phyloP scores from a whole-genome alignment of 371 early-diverging fungal genomes.

The Chytridium lagenaria region DNA sequence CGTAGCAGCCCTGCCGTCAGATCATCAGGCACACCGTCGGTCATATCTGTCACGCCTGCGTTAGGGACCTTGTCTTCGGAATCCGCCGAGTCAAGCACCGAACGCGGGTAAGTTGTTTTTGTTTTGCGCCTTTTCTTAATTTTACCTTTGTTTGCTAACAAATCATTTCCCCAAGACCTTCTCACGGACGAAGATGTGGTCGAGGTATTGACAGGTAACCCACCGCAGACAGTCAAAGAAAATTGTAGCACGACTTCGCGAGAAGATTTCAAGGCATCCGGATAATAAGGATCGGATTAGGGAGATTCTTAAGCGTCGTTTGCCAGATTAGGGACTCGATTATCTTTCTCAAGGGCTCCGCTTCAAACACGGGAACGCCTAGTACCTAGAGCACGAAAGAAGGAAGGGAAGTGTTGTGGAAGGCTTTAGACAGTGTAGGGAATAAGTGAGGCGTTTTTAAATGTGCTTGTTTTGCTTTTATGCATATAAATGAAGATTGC shows the following conservation, averaged over 20 bases:
- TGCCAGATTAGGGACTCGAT: background rate
- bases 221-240: slow-evolving; percentile 18
- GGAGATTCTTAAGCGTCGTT: slow-evolving; percentile 11
- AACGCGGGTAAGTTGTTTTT: background rate
- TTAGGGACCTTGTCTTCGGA: too few relatives aligned
- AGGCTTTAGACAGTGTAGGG: too few relatives aligned
- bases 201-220: background rate
- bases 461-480: too few relatives aligned
- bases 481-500: too few relatives aligned
- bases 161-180: slow-evolving; percentile 15
- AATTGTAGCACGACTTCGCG: slow-evolving; percentile 21
- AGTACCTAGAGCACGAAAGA: too few relatives aligned
- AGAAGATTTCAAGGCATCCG: slow-evolving; percentile 22
- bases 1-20: background rate
- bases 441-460: too few relatives aligned
- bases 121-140: background rate
- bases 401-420: too few relatives aligned
- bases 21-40: background rate
- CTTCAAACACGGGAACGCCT: too few relatives aligned
- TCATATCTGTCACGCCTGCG: background rate
- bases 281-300: slow-evolving; percentile 21
- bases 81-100: background rate
- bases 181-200: slow-evolving; percentile 29
- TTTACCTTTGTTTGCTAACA: background rate
- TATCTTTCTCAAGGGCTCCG: background rate